Conservation (phyloP, 2,329 filamentous ascomycete genomes). For the Penicillium sp. region DNA sequence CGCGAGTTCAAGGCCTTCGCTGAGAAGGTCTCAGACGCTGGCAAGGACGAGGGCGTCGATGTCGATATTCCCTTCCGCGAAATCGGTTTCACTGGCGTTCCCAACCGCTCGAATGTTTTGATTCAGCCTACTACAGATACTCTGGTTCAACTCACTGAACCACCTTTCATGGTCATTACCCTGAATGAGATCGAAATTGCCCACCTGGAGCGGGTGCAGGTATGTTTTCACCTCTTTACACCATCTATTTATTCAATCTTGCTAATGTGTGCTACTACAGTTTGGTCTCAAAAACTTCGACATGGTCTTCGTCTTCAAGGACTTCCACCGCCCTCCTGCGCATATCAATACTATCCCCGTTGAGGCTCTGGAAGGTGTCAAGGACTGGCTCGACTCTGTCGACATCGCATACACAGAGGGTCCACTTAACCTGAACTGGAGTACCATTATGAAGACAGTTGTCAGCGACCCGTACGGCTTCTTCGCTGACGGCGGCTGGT, state of each 20-base stretch:
- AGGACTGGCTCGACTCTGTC: slow-evolving; percentile 95
- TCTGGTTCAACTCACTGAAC: slow-evolving; percentile 93
- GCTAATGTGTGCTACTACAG: slow-evolving; percentile 51
- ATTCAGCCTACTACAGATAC: slow-evolving; percentile 97
- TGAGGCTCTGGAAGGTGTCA: slow-evolving; percentile 90
- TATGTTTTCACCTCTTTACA: slow-evolving; percentile 25
- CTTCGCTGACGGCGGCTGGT: slow-evolving; percentile 95
- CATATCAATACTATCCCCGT: slow-evolving; percentile 99
- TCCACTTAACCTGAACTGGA: slow-evolving; percentile 97
- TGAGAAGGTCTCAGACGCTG: slow-evolving; percentile 96
- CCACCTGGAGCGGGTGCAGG: slow-evolving; percentile 87
- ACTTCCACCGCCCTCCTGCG: slow-evolving; percentile 85
- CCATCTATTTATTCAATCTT: not conserved
- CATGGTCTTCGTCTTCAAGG: slow-evolving; percentile 97
- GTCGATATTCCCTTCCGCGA: slow-evolving; percentile 98
- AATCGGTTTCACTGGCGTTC: slow-evolving; percentile 94
- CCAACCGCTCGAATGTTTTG: slow-evolving; percentile 91
- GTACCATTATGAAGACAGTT: slow-evolving; percentile 99
- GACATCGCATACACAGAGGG: slow-evolving; percentile 95
- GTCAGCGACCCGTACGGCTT: slow-evolving; percentile 92
- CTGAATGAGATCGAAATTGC: slow-evolving; percentile 95
- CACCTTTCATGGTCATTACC: slow-evolving; percentile 93
- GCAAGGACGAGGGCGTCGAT: slow-evolving; percentile 84
- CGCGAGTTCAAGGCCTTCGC: slow-evolving; percentile 95
- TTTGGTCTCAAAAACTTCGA: slow-evolving; percentile 99